These are phyloP conservation scores for Termitomyces sp. DNA, from an alignment of 768 basidiomycete genomes.

Conservation along the genomic window DNA sequence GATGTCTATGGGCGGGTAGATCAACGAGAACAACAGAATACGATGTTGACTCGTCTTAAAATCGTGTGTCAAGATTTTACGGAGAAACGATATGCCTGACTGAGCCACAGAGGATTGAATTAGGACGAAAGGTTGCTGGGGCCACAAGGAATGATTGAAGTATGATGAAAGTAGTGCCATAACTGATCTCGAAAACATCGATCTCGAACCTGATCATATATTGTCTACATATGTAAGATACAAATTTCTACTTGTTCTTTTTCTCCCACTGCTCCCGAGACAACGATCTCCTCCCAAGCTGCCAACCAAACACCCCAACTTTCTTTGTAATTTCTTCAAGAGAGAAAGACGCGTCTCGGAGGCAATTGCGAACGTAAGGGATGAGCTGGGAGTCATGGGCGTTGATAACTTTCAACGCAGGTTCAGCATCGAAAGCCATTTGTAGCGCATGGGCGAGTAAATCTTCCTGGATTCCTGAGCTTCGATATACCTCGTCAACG, in stretches of 20 bases:
- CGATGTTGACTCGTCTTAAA: slow-evolving; percentile 17
- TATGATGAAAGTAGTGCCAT: slow-evolving; percentile 16
- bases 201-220: neutral
- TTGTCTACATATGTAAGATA: neutral
- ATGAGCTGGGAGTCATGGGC: slow-evolving; percentile 47
- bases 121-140: slow-evolving; percentile 43
- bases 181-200: neutral
- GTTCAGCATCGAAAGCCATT: slow-evolving; percentile 49
- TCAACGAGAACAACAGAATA: slow-evolving; percentile 52
- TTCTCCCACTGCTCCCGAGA: slow-evolving; percentile 45
- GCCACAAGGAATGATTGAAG: slow-evolving; percentile 14
- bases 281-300: slow-evolving; percentile 39
- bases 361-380: slow-evolving; percentile 42
- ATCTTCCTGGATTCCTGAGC: slow-evolving; percentile 57
- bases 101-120: slow-evolving; percentile 60
- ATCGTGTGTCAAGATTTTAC: slow-evolving; percentile 34
- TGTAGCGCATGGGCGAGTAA: slow-evolving; percentile 56
- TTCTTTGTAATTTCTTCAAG: slow-evolving; percentile 38
- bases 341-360: slow-evolving; percentile 48
- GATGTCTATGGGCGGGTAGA: slow-evolving; percentile 49
- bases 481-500: slow-evolving; percentile 62
- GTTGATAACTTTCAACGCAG: slow-evolving; percentile 41
- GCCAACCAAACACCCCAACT: slow-evolving; percentile 61
- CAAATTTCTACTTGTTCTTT: slow-evolving; percentile 10
- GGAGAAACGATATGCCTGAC: slow-evolving; percentile 53